These are phyloP conservation scores for Tetradesmus lagerheimii DNA, from an alignment of 139 green algal genomes.

Conservation along the genomic window DNA sequence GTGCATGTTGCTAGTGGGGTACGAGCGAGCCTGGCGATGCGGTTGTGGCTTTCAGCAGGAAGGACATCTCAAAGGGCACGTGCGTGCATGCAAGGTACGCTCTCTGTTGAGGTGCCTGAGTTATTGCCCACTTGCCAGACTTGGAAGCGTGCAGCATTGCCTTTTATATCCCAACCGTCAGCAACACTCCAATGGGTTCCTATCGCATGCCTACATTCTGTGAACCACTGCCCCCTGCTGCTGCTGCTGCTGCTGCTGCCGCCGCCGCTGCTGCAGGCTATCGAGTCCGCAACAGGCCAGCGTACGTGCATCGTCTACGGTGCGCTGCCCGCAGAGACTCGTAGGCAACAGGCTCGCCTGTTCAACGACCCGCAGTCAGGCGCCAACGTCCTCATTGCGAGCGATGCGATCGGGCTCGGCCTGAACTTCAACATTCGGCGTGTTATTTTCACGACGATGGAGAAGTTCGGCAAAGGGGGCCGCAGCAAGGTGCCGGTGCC, in stretches of 20 bases:
- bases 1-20: background rate
- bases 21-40: no score
- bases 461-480: background rate
- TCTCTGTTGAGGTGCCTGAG: background rate
- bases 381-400: constrained; percentile 87
- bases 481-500: constrained; percentile 33
- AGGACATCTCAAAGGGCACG: background rate
- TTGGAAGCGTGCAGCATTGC: no score
- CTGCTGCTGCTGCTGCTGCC: background rate
- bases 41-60: background rate
- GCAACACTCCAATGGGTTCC: no score
- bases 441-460: constrained; percentile 34
- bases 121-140: no score
- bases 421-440: constrained; percentile 96
- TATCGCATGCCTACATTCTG: no score
- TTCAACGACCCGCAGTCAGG: constrained; percentile 84
- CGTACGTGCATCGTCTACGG: constrained; percentile 89
- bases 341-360: constrained; percentile 83
- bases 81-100: background rate
- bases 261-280: constrained; percentile 35
- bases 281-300: constrained; percentile 59
- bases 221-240: background rate
- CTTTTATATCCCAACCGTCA: no score
- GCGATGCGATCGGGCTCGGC: constrained; percentile 97
- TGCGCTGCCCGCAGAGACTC: constrained; percentile 88